These are phyloP conservation scores for Maudiozyma serrabonitensis DNA, from an alignment of 805 yeast genomes.

Conservation along the genomic window DNA sequence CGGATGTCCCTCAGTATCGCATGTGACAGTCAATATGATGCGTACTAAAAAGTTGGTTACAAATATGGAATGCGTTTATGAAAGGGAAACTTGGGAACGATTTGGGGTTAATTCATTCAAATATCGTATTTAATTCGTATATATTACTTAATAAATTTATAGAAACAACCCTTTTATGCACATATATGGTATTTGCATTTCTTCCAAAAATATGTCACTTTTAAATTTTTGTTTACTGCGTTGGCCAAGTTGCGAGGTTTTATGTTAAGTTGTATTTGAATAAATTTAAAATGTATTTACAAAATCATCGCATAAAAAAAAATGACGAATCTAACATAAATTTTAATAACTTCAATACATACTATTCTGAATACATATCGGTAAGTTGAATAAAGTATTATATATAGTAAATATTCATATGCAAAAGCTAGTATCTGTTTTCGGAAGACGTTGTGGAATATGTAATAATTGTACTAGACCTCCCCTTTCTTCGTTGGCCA, in stretches of 20 bases:
- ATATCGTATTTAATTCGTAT: slow-evolving; percentile 6
- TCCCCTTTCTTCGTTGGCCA: neutral
- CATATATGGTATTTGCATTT: too few relatives aligned
- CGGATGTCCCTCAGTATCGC: slow-evolving; percentile 24
- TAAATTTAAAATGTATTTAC: too few relatives aligned
- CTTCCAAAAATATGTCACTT: too few relatives aligned
- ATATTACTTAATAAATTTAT: neutral
- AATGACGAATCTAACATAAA: too few relatives aligned
- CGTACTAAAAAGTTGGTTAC: slow-evolving; percentile 14
- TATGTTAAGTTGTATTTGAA: too few relatives aligned
- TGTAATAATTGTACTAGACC: neutral
- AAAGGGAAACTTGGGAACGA: slow-evolving; percentile 22
- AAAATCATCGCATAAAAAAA: too few relatives aligned
- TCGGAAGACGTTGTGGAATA: neutral
- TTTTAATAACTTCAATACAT: too few relatives aligned
- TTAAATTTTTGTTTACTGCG: too few relatives aligned
- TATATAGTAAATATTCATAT: neutral
- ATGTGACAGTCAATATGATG: slow-evolving; percentile 19
- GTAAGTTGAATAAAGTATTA: neutral
- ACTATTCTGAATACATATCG: too few relatives aligned
- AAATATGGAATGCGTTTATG: slow-evolving; percentile 22
- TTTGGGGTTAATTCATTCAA: slow-evolving; percentile 24
- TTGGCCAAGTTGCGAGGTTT: too few relatives aligned
- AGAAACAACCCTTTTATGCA: neutral
- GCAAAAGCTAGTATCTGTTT: neutral